A percentile compares a stretch with the other conserved stretches of the same genome.
phyloP scores from a whole-genome alignment of 192 early-diverging fungal genomes.

The Rhizophagus prolifer region DNA sequence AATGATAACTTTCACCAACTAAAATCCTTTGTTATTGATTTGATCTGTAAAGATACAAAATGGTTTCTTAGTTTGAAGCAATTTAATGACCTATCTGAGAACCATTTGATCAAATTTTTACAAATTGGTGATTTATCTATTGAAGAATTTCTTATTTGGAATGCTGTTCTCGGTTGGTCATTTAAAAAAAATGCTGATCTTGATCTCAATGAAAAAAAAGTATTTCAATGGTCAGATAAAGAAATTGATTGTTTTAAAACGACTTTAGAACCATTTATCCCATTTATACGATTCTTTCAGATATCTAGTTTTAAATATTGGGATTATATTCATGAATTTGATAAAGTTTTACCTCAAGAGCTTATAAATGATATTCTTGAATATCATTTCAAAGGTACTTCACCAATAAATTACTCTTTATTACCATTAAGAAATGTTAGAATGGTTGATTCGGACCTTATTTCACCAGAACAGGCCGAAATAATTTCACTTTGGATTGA shows the following conservation, averaged over 20 bases:
- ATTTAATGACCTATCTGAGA: background rate
- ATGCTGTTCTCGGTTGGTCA: background rate
- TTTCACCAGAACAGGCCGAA: background rate
- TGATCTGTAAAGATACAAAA: background rate
- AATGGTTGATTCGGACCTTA: background rate
- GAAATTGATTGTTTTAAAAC: background rate
- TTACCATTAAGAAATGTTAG: background rate
- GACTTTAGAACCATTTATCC: background rate
- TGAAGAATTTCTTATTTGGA: background rate
- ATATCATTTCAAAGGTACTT: background rate
- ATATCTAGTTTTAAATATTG: background rate
- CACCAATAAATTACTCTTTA: background rate
- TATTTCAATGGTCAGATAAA: background rate
- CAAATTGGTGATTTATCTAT: background rate
- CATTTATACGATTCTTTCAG: background rate
- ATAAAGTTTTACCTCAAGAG: background rate
- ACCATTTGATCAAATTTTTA: background rate
- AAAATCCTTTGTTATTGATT: background rate
- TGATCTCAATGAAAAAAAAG: background rate
- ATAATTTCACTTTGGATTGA: background rate
- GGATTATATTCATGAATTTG: background rate
- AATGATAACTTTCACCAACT: background rate
- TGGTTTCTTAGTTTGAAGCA: background rate
- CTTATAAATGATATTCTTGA: background rate
- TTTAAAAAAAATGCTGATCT: background rate